These are phyloP conservation scores for Wickerhamomyces alni DNA, from an alignment of 805 yeast species.

Conservation along the genomic window DNA sequence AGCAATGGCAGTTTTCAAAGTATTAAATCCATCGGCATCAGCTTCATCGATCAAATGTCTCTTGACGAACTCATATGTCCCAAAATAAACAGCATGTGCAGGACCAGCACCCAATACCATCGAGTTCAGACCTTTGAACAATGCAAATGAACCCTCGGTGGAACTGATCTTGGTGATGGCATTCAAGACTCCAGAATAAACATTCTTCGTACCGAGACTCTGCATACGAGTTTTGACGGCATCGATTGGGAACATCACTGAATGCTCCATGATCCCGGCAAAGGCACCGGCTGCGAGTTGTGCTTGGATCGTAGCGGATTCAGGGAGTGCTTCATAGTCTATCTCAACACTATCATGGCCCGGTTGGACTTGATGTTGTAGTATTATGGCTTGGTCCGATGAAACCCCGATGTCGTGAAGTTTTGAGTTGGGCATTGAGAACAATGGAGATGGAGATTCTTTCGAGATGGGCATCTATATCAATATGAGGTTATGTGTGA, in stretches of 20 bases:
- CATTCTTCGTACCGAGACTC: constrained; percentile 15
- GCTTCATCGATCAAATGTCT: constrained; percentile 28
- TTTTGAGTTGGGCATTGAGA: neutral
- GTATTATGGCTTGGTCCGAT: constrained; percentile 2
- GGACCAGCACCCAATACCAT: constrained; percentile 98
- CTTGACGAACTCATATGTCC: constrained; percentile 80
- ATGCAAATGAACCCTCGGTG: constrained; percentile 78
- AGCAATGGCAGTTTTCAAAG: constrained; percentile 76
- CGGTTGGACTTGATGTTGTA: neutral
- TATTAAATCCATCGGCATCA: constrained; percentile 45
- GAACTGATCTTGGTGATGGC: constrained; percentile 75
- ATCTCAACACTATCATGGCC: constrained; percentile 33
- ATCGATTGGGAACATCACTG: constrained; percentile 94
- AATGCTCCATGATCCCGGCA: constrained; percentile 99
- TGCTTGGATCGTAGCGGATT: constrained; percentile 72
- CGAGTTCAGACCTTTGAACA: constrained; percentile 92
- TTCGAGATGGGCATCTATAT: no score
- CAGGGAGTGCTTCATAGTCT: constrained; percentile 91
- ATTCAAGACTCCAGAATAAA: constrained; percentile 43
- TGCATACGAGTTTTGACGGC: constrained; percentile 97
- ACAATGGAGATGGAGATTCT: neutral
- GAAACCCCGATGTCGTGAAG: neutral
- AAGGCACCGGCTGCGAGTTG: constrained; percentile 92
- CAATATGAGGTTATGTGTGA: no score
- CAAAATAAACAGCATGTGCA: constrained; percentile 94